These are phyloP conservation scores for Amylocarpus encephaloides DNA, from an alignment of 2,329 filamentous ascomycete genomes.

Conservation along the genomic window DNA sequence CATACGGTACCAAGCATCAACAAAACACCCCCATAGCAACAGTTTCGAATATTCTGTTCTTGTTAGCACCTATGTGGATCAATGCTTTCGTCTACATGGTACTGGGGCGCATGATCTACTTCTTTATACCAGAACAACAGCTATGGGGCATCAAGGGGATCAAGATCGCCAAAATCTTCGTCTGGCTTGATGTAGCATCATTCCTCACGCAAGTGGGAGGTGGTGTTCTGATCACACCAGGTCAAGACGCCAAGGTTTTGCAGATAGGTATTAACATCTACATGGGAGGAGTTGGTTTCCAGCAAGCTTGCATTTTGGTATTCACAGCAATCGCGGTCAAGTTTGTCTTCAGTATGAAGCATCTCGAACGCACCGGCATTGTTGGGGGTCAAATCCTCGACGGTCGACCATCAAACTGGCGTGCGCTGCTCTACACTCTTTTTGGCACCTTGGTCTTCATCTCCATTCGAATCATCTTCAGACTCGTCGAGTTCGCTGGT, in stretches of 20 bases:
- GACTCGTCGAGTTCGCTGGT: conserved; percentile 1
- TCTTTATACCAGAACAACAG: conserved; percentile 33
- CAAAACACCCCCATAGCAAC: conserved; percentile 30
- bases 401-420: conserved; percentile 16
- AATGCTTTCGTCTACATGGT: conserved; percentile 33
- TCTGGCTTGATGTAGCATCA: conserved; percentile 41
- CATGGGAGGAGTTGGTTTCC: conserved; percentile 47
- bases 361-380: conserved; percentile 26
- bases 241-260: conserved; percentile 27
- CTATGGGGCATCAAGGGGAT: conserved; percentile 31
- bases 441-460: conserved; percentile 39
- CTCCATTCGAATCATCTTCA: conserved; percentile 28
- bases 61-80: conserved; percentile 32
- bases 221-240: conserved; percentile 29
- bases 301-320: conserved; percentile 44
- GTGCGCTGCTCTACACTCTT: conserved; percentile 32
- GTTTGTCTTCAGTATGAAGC: conserved; percentile 34
- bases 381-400: conserved; percentile 25
- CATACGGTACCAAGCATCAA: conserved; percentile 36
- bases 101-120: conserved; percentile 31
- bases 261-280: conserved; percentile 40
- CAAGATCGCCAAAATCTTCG: conserved; percentile 40
- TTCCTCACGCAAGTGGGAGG: conserved; percentile 42
- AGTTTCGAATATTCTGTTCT: conserved; percentile 36
- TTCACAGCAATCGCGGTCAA: conserved; percentile 37